phyloP scores from a whole-genome alignment of 164 flowering plant species.

The Magnolia kwangsiensis region DNA sequence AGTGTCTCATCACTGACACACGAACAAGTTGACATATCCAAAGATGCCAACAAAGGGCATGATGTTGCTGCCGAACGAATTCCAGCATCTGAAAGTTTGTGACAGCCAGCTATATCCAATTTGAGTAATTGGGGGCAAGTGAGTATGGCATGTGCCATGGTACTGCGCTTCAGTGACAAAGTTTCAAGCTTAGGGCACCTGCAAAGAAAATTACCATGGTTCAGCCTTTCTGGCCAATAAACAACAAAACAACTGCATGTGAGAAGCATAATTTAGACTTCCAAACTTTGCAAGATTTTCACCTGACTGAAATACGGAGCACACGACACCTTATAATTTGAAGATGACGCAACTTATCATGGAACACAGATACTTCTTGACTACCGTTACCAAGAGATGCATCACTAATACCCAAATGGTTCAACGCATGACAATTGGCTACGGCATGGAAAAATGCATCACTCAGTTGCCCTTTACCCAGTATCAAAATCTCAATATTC shows the following conservation, averaged over 20 bases:
- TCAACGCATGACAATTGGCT: constrained; percentile 62
- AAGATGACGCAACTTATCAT: constrained; percentile 70
- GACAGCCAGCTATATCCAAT: constrained; percentile 86
- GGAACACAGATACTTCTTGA: constrained; percentile 72
- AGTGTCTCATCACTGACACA: constrained; percentile 91
- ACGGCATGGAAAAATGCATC: constrained; percentile 73
- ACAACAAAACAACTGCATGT: neutral
- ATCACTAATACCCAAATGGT: constrained; percentile 53
- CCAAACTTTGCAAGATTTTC: neutral
- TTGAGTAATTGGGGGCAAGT: constrained; percentile 70
- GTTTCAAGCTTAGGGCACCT: constrained; percentile 88
- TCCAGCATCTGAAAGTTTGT: constrained; percentile 92
- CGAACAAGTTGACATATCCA: constrained; percentile 90
- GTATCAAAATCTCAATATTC: constrained; percentile 58
- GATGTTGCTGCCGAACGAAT: constrained; percentile 81
- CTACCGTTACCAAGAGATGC: constrained; percentile 73
- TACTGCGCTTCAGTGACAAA: constrained; percentile 86
- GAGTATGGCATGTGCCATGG: constrained; percentile 81
- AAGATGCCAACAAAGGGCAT: constrained; percentile 63
- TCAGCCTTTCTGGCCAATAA: constrained; percentile 5
- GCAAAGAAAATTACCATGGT: constrained; percentile 17
- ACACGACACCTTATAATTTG: constrained; percentile 80
- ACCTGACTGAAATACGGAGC: constrained; percentile 80
- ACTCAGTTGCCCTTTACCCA: constrained; percentile 71
- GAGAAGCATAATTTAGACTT: neutral